Evolutionary conservation across 78 protist genomes (phyloP).

Genomic region (Emiliania huxleyi): DNA sequence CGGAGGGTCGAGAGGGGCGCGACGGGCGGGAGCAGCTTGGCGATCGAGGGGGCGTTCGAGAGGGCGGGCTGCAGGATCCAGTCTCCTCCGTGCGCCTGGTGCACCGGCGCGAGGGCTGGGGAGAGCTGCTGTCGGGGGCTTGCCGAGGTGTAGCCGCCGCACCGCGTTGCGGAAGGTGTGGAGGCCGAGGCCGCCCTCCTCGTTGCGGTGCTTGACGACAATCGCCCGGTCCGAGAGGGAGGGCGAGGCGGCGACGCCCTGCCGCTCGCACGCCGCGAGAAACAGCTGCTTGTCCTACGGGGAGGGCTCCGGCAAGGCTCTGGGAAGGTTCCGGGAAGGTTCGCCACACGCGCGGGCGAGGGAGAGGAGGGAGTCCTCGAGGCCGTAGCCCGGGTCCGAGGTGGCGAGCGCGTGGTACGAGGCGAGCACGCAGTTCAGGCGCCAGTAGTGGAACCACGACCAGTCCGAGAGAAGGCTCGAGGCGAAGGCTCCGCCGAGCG

Average conservation of each 20-base stretch:
- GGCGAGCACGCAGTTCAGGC: slow-evolving; percentile 14
- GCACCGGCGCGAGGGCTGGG: too few relatives aligned
- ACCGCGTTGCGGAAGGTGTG: neutral
- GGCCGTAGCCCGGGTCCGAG: neutral
- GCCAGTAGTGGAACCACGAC: slow-evolving; percentile 20
- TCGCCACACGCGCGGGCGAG: too few relatives aligned
- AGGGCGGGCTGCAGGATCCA: slow-evolving; percentile 30
- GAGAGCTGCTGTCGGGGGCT: too few relatives aligned
- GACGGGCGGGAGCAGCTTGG: neutral
- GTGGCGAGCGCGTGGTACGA: neutral
- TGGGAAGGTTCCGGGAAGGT: too few relatives aligned
- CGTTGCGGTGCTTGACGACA: slow-evolving; percentile 20
- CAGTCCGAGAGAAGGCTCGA: neutral
- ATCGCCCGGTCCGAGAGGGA: neutral
- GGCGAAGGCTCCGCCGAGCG: neutral
- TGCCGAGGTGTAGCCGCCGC: too few relatives aligned
- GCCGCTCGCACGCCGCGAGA: neutral
- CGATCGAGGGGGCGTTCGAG: neutral
- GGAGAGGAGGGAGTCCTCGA: too few relatives aligned
- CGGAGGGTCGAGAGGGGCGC: slow-evolving; percentile 36
- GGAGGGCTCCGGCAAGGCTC: too few relatives aligned
- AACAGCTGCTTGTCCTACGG: slow-evolving; percentile 18
- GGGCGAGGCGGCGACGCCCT: neutral
- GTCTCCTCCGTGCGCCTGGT: slow-evolving; percentile 27
- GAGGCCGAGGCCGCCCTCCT: slow-evolving; percentile 41